Evolutionary conservation across 179 eudicot species (phyloP), one percentile per base, ranked within the genome.

Genomic region (Nepenthes alata): DNA sequence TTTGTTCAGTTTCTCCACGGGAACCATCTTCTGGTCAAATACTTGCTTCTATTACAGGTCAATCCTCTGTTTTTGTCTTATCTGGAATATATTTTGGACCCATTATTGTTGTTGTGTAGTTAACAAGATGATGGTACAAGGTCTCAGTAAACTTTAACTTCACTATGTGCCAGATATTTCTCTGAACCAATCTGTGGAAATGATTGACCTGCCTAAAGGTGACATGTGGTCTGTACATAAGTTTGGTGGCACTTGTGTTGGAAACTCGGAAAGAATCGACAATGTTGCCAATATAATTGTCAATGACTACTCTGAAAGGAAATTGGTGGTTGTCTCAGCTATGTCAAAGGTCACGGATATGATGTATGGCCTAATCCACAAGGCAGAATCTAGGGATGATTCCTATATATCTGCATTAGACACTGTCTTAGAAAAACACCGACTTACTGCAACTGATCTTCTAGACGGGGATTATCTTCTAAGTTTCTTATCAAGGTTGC

Each of bases 331-430:
- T 54, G 99, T 95, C 54, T 95, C 99, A 58, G 97, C 99, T 47
- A 95, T 95, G 99, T 88, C 97, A 13, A 91, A 95, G 75, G 99
- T 91, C 63, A 95, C 99, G 14, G 97, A 95, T 70, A 91, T 95
- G 97, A 95, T 91, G 97, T 91, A 87, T 61, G 88, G 81, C 67
- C 82, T 78, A 47, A 81, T 91, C 65, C 65, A 72, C 64, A 85
- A 73, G 81, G 99, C 99, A 63, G 83, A 91, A 62, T 75, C 96
- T 11, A 77, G 93, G 60, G 93, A 95, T 64, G 88, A 88, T 15
- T 71, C 95, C 16, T 95, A 91, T 63, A 41, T 71, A 61, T 37
- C 78, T 68, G 95, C 99, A 11, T 62, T 88, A 57, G 96, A 95
- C 75, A 85, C 83, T 51, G 87, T 95, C 69, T 66, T 81, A 50